Percentiles rank a stretch among this genome's conserved stretches.
Conservation (phyloP, 2,329 filamentous ascomycete genomes). For the Shiraia sp. region DNA sequence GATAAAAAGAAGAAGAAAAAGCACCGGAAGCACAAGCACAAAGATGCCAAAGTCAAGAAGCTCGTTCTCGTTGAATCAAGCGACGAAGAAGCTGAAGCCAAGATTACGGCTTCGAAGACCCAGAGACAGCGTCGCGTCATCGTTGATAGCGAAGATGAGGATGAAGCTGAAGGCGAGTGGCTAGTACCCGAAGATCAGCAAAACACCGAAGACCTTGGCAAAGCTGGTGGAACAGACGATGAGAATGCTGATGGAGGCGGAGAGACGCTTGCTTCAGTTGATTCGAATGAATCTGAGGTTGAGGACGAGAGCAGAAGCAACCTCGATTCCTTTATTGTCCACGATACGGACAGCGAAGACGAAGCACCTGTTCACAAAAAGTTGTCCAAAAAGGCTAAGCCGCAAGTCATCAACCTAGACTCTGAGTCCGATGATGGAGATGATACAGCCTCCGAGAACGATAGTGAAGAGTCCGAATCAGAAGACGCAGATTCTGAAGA, state of each 20-base stretch:
- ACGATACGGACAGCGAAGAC: constrained; percentile 46
- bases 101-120: constrained; percentile 17
- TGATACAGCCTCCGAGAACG: constrained; percentile 39
- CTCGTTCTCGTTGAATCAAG: constrained; percentile 39
- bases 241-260: constrained; percentile 87
- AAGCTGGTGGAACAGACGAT: constrained; percentile 82
- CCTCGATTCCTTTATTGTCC: constrained; percentile 41
- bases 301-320: constrained; percentile 52
- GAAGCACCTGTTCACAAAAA: constrained; percentile 39
- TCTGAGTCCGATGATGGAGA: constrained; percentile 51
- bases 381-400: constrained; percentile 34
- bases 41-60: constrained; percentile 41
- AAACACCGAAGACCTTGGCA: constrained; percentile 65
- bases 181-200: constrained; percentile 72
- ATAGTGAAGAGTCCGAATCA: constrained; percentile 46
- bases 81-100: constrained; percentile 34
- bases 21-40: constrained; percentile 50
- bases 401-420: constrained; percentile 60
- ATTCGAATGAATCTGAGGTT: constrained; percentile 68
- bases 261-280: constrained; percentile 73
- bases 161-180: constrained; percentile 76
- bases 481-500: constrained; percentile 44
- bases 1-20: constrained; percentile 49
- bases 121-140: constrained; percentile 51
- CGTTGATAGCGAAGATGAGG: constrained; percentile 68